Evolutionary conservation across 768 basidiomycete species (phyloP).

Genomic region (Lenzites betulinus): DNA sequence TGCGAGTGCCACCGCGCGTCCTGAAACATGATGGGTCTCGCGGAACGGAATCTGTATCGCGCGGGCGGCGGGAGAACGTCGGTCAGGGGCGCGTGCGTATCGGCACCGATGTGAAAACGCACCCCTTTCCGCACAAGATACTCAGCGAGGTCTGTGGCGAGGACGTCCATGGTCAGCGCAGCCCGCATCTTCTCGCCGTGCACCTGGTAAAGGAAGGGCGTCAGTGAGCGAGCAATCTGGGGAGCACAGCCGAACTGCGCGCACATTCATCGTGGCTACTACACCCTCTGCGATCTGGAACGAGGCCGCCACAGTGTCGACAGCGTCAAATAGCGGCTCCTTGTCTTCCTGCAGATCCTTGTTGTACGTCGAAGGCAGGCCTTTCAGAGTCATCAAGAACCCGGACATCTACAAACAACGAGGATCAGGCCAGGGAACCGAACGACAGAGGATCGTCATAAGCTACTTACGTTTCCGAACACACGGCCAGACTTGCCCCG

Average conservation of each 20-base stretch:
- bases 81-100: background rate
- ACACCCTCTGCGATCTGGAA: slow-evolving; percentile 95
- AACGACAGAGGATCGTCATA: background rate
- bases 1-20: slow-evolving; percentile 92
- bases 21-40: slow-evolving; percentile 98
- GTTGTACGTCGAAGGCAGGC: slow-evolving; percentile 98
- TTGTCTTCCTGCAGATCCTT: slow-evolving; percentile 99
- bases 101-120: slow-evolving; percentile 36
- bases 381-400: slow-evolving; percentile 96
- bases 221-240: background rate
- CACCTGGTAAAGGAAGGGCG: slow-evolving; percentile 54
- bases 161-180: slow-evolving; percentile 94
- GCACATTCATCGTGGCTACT: slow-evolving; percentile 83
- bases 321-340: slow-evolving; percentile 93
- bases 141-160: slow-evolving; percentile 98
- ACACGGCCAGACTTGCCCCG: slow-evolving; percentile 94
- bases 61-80: slow-evolving; percentile 6
- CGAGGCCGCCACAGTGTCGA: slow-evolving; percentile 86
- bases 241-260: slow-evolving; percentile 23
- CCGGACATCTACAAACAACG: slow-evolving; percentile 79
- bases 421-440: background rate
- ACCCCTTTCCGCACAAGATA: slow-evolving; percentile 99
- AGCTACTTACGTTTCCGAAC: slow-evolving; percentile 76
- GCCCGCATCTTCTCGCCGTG: slow-evolving; percentile 87
- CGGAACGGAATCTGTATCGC: slow-evolving; percentile 86